Base-by-base conservation (phyloP, 768 basidiomycete genomes). In the Megacollybia marginata region DNA sequence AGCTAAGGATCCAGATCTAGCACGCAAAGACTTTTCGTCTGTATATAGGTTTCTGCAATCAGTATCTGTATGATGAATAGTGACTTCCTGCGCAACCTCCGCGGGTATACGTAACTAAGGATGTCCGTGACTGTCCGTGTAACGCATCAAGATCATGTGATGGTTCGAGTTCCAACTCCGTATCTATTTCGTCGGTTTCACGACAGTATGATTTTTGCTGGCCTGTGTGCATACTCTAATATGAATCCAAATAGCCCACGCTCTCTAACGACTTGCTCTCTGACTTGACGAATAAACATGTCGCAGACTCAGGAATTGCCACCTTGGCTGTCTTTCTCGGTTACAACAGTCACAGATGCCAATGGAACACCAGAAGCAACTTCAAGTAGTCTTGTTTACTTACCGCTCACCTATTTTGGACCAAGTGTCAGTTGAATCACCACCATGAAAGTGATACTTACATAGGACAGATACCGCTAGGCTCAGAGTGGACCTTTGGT, bases 361-460 rank as follows among this genome's bases (percentile, higher is more conserved):
- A 69, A 68, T 47, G 85, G 84, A 45, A 65, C 65, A 18, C 73
- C 76, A 33, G 57, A 80, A 48, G 69, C 77, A 44, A 87, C 84
- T 12, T 69, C 72, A 40, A 81, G 79, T 20, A 72, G 67, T 32
- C 67, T 84, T 9, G 57, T 87, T 23, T 79, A 74, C 55, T 60
- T 90, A 46, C 85, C 89, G 36, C 67, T 89, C 55, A 90, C 88
- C 0, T 92, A 91, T 65, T 88, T 78, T 55, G 89, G 89, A 31
- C 87, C 89, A 48, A 82, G 83, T 63, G 88, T 90, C 61, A 77
- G 87, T 78, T 11, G 5, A 32, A 33, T 38, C 23, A 11, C 19
- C 20, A n/a, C 4, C 42, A 35, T 31, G 31, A 48, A 38, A 47
- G 20, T n/a, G 6, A 44, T 38, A 12, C 23, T 8, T 18, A 32